A percentile compares a stretch with the other conserved stretches of the same genome.
Evolutionary conservation across 176 grass and related monocot genomes (phyloP).

Genomic region (Musa itinerans): DNA sequence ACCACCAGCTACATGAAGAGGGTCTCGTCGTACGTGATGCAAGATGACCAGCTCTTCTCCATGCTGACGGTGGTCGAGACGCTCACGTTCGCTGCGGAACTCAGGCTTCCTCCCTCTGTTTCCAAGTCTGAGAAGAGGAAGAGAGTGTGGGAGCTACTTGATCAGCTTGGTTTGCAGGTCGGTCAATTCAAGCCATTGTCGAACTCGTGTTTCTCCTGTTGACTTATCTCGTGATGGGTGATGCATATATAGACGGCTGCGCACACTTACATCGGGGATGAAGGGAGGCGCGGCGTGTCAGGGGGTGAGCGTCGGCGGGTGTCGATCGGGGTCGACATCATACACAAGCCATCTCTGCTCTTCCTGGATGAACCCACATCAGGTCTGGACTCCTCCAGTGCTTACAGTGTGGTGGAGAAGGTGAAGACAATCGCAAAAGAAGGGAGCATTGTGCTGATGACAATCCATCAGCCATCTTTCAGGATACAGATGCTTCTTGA

Average conservation of each 20-base stretch:
- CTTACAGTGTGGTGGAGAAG: slow-evolving; percentile 58
- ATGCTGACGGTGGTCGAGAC: slow-evolving; percentile 66
- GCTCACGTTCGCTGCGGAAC: slow-evolving; percentile 51
- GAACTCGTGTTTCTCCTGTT: too few species aligned
- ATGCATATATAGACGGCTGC: slow-evolving; percentile 37
- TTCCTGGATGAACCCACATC: slow-evolving; percentile 73
- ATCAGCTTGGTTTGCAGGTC: slow-evolving; percentile 64
- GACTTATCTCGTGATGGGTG: neutral
- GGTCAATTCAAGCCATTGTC: too few species aligned
- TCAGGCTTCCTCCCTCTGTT: slow-evolving; percentile 51
- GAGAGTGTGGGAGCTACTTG: slow-evolving; percentile 60
- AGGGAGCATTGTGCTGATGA: slow-evolving; percentile 75
- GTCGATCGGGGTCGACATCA: slow-evolving; percentile 57
- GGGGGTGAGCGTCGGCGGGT: slow-evolving; percentile 57
- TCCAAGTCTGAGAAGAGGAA: slow-evolving; percentile 44
- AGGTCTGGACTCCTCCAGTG: slow-evolving; percentile 63
- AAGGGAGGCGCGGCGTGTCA: slow-evolving; percentile 49
- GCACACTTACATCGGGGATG: slow-evolving; percentile 63
- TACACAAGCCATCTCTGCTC: slow-evolving; percentile 53
- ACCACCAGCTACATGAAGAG: slow-evolving; percentile 77
- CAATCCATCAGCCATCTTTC: slow-evolving; percentile 86
- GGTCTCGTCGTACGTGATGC: slow-evolving; percentile 72
- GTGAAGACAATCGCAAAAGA: slow-evolving; percentile 59
- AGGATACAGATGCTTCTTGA: slow-evolving; percentile 83
- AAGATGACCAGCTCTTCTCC: slow-evolving; percentile 68